Evolutionary conservation across 2,329 filamentous ascomycete genomes (phyloP).

Genomic region (Stachybotrys elegans): DNA sequence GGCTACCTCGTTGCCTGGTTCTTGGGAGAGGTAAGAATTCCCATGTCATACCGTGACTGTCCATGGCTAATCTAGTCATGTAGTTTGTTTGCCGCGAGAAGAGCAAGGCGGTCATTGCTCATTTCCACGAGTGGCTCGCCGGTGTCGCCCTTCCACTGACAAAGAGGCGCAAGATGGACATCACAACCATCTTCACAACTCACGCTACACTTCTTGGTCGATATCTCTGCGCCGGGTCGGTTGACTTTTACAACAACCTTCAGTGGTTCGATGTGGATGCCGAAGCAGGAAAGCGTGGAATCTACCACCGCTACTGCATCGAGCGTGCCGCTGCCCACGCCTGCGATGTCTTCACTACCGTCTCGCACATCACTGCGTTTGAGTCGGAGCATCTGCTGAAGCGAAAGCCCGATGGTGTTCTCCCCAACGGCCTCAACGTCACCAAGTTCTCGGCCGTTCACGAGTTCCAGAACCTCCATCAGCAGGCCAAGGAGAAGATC

Average conservation of each 20-base stretch:
- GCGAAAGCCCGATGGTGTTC: conserved; percentile 92
- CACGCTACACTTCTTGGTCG: conserved; percentile 92
- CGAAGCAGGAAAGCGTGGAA: conserved; percentile 94
- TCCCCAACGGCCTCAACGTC: conserved; percentile 95
- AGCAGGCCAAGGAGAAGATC: conserved; percentile 95
- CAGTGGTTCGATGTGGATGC: conserved; percentile 95
- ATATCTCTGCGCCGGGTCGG: conserved; percentile 93
- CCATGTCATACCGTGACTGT: neutral
- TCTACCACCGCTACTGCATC: conserved; percentile 98
- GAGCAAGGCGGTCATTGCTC: conserved; percentile 86
- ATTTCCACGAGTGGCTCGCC: conserved; percentile 98
- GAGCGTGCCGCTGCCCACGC: conserved; percentile 89
- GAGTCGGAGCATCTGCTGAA: conserved; percentile 97
- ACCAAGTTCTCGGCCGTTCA: conserved; percentile 96
- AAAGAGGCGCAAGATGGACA: conserved; percentile 91
- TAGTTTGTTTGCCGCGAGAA: conserved; percentile 94
- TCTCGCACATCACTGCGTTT: conserved; percentile 97
- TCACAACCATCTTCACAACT: conserved; percentile 98
- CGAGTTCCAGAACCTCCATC: conserved; percentile 97
- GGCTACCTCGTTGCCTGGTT: conserved; percentile 98
- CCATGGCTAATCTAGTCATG: conserved; percentile 10
- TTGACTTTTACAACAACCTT: conserved; percentile 99
- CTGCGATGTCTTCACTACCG: conserved; percentile 95
- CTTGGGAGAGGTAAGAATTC: conserved; percentile 74
- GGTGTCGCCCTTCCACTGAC: conserved; percentile 87